Percentiles rank a stretch among this genome's conserved stretches.
These are phyloP conservation scores for Metschnikowia proteae DNA, from an alignment of 805 yeast genomes.

Conservation along the genomic window DNA sequence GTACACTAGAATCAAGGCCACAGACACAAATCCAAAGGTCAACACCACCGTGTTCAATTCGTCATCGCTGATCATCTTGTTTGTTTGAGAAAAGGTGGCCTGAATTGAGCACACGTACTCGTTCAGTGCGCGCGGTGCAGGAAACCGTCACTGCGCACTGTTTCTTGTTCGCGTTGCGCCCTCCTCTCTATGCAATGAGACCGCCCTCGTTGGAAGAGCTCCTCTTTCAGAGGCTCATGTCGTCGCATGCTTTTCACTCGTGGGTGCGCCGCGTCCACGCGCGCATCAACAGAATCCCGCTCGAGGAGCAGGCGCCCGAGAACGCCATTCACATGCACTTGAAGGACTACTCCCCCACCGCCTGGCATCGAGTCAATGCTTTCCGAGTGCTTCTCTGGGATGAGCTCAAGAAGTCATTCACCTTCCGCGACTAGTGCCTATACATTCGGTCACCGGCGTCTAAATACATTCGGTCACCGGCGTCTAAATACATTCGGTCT, in stretches of 20 bases:
- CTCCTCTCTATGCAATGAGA: slow-evolving; percentile 6
- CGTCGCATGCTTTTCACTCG: slow-evolving; percentile 55
- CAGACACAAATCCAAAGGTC: slow-evolving; percentile 66
- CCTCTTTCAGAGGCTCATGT: slow-evolving; percentile 43
- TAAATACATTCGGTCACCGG: too few species aligned
- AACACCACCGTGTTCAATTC: slow-evolving; percentile 74
- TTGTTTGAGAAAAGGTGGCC: neutral
- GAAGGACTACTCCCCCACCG: slow-evolving; percentile 45
- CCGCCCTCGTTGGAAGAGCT: slow-evolving; percentile 18
- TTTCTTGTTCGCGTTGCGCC: neutral
- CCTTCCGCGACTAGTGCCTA: slow-evolving; percentile 27
- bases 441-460: too few species aligned
- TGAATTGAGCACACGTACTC: slow-evolving; percentile 3
- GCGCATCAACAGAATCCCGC: slow-evolving; percentile 56
- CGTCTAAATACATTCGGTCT: too few species aligned
- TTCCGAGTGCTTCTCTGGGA: slow-evolving; percentile 55
- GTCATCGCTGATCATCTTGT: slow-evolving; percentile 72
- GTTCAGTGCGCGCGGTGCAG: slow-evolving; percentile 5
- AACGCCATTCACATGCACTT: slow-evolving; percentile 22
- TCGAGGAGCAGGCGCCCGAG: slow-evolving; percentile 27
- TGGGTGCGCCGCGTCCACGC: slow-evolving; percentile 64
- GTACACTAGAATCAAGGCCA: slow-evolving; percentile 67
- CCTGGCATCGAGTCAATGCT: slow-evolving; percentile 56
- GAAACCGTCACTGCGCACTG: neutral
- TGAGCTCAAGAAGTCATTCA: slow-evolving; percentile 55